Evolutionary conservation across 2,329 filamentous ascomycete species (phyloP), one percentile per base, ranked within the genome.

Genomic region (Hymenoscyphus fructigenus): DNA sequence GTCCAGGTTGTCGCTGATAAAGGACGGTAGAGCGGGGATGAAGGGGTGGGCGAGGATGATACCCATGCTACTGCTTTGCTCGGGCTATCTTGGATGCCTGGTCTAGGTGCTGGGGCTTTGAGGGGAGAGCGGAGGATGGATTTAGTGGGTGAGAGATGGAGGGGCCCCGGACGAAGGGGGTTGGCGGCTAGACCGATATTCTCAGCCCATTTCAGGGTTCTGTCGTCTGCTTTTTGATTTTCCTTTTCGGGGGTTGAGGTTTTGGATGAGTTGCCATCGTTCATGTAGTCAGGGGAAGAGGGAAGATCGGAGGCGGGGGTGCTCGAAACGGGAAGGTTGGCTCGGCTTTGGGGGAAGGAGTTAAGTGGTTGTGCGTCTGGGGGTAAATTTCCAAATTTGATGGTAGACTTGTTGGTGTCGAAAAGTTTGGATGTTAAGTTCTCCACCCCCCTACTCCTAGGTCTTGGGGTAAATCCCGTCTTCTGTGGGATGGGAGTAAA

Each of bases 61-160:
- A 74, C 73, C 28, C 72, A 75, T 61, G 71, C 68, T 4, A 75
- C 74, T 17, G 61, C 72, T 66, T 74, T 74, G 59, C 56, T 68
- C 15, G 71, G 70, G n/a, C 66, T 70, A 3, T 63, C 38, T 23
- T 68, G 63, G 5, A 28, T n/a, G 57, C 26, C 20, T 32, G 57
- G 58, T 17, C 57, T 57, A 15, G 41, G 38, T 5, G 59, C 36
- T 14, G 67, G 68, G 6, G 69, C 69, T 55, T 73, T 74, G 20
- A 71, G 62, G 1, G 72, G 74, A 6, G 73, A 73, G 56, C 72
- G 71, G 10, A 75, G 67, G 55, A 72, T 73, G 1, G 74, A 75
- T 69, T 75, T 75, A 12, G 72, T 70, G 3, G 74, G 72, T 3
- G 55, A 56, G 62, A 36, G 34, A 36, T 36, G 34, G 14, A 61